Base-by-base conservation (phyloP, 2,329 filamentous ascomycete species). In the Phaeoacremonium minimum region DNA sequence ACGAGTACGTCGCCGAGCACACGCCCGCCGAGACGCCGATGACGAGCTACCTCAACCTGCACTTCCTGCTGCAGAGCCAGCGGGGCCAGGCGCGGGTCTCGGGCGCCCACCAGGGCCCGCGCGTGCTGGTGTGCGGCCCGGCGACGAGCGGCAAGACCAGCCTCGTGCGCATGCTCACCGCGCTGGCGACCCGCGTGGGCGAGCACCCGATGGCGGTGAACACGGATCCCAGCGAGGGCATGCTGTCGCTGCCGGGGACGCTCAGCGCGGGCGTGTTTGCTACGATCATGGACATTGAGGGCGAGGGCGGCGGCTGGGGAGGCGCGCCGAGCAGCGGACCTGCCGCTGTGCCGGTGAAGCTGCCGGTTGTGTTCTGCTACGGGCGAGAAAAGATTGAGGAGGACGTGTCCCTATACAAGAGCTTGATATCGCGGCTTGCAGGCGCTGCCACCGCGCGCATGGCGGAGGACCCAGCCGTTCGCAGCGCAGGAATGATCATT, bases 271-370 rank as follows among this genome's bases (percentile, higher is more conserved):
- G 85, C n/a, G 86, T 87, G 5, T 89, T 95, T 54, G 85, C 85
- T 8, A 88, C 85, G 1, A 77, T 95, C 50, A 77, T 97, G 64
- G 91, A 97, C 58, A 74, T 95, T 1, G 74, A 77, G 50, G 69
- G 72, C 3, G 86, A 91, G 51, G 83, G 88, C 43, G 83, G 89
- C 42, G 87, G 86, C 15, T 96, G 89, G 82, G 93, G 93, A 8
- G 87, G 77, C 47, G 90, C 87, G 49, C 90, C 91, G 0, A 95
- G 90, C 50, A 94, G 86, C 46, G 93, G 91, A 0, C 90, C 93
- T 1, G 93, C 85, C 48, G 77, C 82, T 1, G 81, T 95, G 14
- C 90, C 91, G 0, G 87, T 95, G 35, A 97, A 96, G 67, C 71
- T 95, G 49, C 93, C 93, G 5, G 66, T 98, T 36, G 88, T 91